Percentiles rank a stretch among this genome's conserved stretches.
Evolutionary conservation across 345 rosid species (phyloP).

Genomic region (Salix caprea): DNA sequence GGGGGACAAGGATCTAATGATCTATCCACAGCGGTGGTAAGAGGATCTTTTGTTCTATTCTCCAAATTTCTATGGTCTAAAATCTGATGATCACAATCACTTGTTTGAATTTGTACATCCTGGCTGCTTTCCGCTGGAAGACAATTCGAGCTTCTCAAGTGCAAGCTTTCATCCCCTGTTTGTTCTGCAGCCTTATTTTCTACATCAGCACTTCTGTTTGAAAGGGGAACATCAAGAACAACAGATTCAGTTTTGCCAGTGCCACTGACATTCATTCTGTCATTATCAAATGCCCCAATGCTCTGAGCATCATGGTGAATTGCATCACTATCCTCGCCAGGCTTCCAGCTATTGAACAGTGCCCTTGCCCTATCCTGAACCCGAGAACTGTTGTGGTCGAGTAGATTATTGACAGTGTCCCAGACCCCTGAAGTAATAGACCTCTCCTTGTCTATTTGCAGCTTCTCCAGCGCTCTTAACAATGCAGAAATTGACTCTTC

Average conservation of each 20-base stretch:
- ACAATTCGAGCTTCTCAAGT: slow-evolving; percentile 32
- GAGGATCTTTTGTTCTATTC: slow-evolving; percentile 34
- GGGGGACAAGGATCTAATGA: slow-evolving; percentile 26
- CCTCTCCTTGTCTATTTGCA: slow-evolving; percentile 57
- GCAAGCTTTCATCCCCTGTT: slow-evolving; percentile 28
- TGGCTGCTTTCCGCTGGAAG: slow-evolving; percentile 31
- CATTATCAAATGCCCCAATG: slow-evolving; percentile 24
- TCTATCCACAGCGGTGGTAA: slow-evolving; percentile 25
- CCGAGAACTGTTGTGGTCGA: slow-evolving; percentile 52
- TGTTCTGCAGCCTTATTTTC: slow-evolving; percentile 37
- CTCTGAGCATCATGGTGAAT: slow-evolving; percentile 26
- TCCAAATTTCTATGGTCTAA: slow-evolving; percentile 24
- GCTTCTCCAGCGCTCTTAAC: slow-evolving; percentile 64
- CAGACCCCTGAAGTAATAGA: slow-evolving; percentile 73
- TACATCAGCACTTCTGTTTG: slow-evolving; percentile 30
- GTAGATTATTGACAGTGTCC: slow-evolving; percentile 60
- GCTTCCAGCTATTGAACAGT: slow-evolving; percentile 59
- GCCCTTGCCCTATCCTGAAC: slow-evolving; percentile 70
- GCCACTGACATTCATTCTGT: slow-evolving; percentile 20
- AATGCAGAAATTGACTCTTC: slow-evolving; percentile 75
- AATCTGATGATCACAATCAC: slow-evolving; percentile 20
- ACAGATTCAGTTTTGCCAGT: slow-evolving; percentile 35
- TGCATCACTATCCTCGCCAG: slow-evolving; percentile 26
- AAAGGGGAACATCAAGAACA: slow-evolving; percentile 29
- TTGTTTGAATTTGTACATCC: slow-evolving; percentile 34